Base-by-base conservation (phyloP, 805 yeast genomes). In the Candida verbasci region DNA sequence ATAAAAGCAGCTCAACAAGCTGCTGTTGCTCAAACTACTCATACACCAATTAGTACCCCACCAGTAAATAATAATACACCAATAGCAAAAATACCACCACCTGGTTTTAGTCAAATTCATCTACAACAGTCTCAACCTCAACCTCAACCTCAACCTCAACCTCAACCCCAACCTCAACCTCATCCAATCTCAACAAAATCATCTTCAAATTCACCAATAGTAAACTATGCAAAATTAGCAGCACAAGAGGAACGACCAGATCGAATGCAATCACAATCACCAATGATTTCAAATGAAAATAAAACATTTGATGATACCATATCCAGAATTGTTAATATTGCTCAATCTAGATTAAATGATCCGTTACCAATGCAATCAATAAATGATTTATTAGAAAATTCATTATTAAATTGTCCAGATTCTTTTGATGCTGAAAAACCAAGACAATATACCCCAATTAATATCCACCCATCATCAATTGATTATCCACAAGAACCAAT, bases 361-460 rank as follows among this genome's bases (percentile, higher is more conserved):
- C 82, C 86, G 17, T 67, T 76, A 18, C 68, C 80, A 12, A 65
- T 76, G 41, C 68, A 69, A 20, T 55, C 74, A 2, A 78, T 85
- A 17, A 63, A 74, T 34, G 70, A 71, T 40, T 65, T 76, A 47
- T 66, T 91, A 46, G 94, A 86, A 54, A 74, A 83, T 1, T 88
- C 97, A 3, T 68, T 86, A 41, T 66, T 86, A 47, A 84, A 85
- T 50, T 87, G 97, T 56, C 97, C 98, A 0, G 97, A 93, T 60
- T 86, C 97, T 1, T 74, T 80, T 40, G 95, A 91, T 55, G 82
- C 95, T 2, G 97, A 91, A 50, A 76, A 70, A 48, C 95, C 97
- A 12, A 75, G 82, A 42, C 73, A 75, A 55, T 80, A 87, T 55
- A 76, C 74, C 33, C 91, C 97, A 6, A 72, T 75, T 16, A 78